These are phyloP conservation scores for Penicillium longicatenatum DNA, from an alignment of 495 filamentous ascomycete species.

Conservation along the genomic window DNA sequence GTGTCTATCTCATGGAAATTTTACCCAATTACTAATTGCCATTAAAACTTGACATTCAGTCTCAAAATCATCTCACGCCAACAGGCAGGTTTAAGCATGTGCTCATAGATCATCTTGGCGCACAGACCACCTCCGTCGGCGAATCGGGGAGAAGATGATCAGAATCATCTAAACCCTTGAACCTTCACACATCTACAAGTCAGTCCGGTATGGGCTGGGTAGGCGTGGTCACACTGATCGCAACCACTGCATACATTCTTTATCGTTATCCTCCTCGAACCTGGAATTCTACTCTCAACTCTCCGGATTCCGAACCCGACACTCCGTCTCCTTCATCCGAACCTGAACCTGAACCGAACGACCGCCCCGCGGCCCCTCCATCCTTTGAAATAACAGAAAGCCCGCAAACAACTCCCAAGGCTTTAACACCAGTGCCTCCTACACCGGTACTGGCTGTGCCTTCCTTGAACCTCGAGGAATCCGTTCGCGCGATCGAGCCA, in stretches of 20 bases:
- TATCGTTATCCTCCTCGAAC: constrained; percentile 33
- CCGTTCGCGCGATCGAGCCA: constrained; percentile 9
- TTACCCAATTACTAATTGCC: neutral
- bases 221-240: constrained; percentile 35
- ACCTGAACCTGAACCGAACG: constrained; percentile 11
- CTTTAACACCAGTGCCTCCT: constrained; percentile 32
- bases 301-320: constrained; percentile 25
- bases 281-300: constrained; percentile 20
- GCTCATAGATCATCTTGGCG: constrained; percentile 13
- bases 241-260: constrained; percentile 33
- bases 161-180: neutral
- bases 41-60: neutral
- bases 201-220: constrained; percentile 40
- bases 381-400: constrained; percentile 27
- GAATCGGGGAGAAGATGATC: constrained; percentile 15
- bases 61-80: neutral
- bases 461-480: constrained; percentile 31
- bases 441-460: constrained; percentile 34
- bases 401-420: constrained; percentile 53
- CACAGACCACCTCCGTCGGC: constrained; percentile 23
- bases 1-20: neutral
- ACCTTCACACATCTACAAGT: neutral
- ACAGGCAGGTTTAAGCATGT: neutral
- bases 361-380: constrained; percentile 8
- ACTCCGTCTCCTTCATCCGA: constrained; percentile 15